These are phyloP conservation scores for Umbilicaria muhlenbergii DNA, from an alignment of 495 filamentous ascomycete genomes.

Conservation along the genomic window DNA sequence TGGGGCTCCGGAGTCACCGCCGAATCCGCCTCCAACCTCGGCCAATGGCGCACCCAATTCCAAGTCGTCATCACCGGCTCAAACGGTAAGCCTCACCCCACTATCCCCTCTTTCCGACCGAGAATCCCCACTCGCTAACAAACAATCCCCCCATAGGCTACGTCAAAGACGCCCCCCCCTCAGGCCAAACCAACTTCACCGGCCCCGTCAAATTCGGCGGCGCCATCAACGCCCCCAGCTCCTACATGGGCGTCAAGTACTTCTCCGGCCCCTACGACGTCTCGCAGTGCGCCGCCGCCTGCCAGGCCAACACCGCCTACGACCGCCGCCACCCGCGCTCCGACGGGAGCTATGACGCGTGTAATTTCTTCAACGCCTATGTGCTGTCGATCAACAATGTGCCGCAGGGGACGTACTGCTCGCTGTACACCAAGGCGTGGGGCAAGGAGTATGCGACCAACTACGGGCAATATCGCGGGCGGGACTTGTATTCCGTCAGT, in stretches of 20 bases:
- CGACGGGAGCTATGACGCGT: constrained; percentile 18
- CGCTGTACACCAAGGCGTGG: constrained; percentile 15
- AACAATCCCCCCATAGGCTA: constrained; percentile 9
- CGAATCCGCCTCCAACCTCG: constrained; percentile 20
- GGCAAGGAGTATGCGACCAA: constrained; percentile 13
- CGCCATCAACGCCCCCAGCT: constrained; percentile 28
- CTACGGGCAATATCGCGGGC: constrained; percentile 7
- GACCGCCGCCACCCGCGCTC: constrained; percentile 15
- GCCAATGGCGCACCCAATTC: constrained; percentile 24
- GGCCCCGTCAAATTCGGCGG: constrained; percentile 15
- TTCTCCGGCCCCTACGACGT: constrained; percentile 26
- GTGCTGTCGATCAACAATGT: constrained; percentile 25
- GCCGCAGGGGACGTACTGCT: constrained; percentile 15
- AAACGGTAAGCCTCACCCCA: constrained; percentile 12
- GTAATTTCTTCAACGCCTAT: constrained; percentile 33
- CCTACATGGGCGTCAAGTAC: constrained; percentile 27
- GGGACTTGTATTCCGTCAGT: constrained; percentile 5
- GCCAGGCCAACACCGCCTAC: constrained; percentile 25
- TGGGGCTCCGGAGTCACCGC: constrained; percentile 24
- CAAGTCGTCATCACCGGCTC: constrained; percentile 28
- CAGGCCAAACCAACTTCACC: constrained; percentile 16
- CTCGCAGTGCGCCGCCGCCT: constrained; percentile 23
- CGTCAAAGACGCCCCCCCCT: constrained; percentile 16
- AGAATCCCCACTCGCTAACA: too few relatives aligned
- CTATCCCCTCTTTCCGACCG: too few relatives aligned